phyloP scores from a whole-genome alignment of 164 flowering plant genomes.

The Kingdonia uniflora region DNA sequence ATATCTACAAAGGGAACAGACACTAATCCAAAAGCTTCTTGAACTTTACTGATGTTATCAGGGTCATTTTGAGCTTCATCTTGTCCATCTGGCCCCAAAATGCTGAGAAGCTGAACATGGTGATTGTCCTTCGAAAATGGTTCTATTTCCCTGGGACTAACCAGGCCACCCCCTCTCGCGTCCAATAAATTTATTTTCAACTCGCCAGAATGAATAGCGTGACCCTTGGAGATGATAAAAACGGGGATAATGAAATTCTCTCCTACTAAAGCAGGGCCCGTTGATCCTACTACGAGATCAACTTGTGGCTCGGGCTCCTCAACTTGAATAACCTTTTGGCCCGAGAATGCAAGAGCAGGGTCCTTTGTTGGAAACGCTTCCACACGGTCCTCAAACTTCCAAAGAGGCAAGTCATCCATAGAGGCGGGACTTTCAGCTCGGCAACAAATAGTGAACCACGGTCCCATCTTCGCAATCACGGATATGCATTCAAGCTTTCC shows the following conservation, averaged over 20 bases:
- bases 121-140: constrained; percentile 52
- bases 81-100: constrained; percentile 38
- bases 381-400: constrained; percentile 87
- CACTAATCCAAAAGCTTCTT: constrained; percentile 83
- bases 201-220: constrained; percentile 67
- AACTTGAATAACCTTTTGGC: constrained; percentile 80
- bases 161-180: constrained; percentile 71
- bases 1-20: constrained; percentile 59
- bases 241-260: constrained; percentile 77
- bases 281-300: constrained; percentile 51
- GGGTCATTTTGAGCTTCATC: constrained; percentile 29
- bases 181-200: constrained; percentile 93
- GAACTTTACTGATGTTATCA: constrained; percentile 53
- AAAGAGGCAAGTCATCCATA: constrained; percentile 81
- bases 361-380: constrained; percentile 80
- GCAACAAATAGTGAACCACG: constrained; percentile 67
- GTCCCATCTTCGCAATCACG: constrained; percentile 59
- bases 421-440: constrained; percentile 98
- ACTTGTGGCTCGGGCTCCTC: constrained; percentile 88
- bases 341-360: constrained; percentile 66
- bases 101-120: constrained; percentile 79
- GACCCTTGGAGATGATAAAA: constrained; percentile 61
- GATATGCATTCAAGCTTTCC: constrained; percentile 96
- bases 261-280: constrained; percentile 89
- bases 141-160: constrained; percentile 83